These are phyloP conservation scores for Daldinia childiae DNA, from an alignment of 495 filamentous ascomycete species.

Conservation along the genomic window DNA sequence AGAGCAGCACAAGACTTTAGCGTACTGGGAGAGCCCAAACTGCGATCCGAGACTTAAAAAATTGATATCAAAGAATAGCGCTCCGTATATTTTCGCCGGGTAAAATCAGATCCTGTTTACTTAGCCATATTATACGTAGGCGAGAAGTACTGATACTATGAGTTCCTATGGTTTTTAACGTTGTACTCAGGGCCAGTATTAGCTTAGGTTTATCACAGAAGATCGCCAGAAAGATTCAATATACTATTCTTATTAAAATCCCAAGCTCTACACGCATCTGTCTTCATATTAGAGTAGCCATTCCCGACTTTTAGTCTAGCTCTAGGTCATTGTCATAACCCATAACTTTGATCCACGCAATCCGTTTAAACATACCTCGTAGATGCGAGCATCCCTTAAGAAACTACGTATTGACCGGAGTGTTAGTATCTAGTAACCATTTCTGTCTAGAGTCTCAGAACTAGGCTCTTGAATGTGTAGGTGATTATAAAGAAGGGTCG, in stretches of 20 bases:
- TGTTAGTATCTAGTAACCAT: not conserved
- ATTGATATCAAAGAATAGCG: not conserved
- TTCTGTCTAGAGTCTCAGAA: too few species aligned
- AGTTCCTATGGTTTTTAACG: not conserved
- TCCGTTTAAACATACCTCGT: not conserved
- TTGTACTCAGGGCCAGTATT: not conserved
- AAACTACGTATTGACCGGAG: not conserved
- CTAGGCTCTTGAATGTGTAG: too few species aligned
- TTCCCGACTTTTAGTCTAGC: not conserved
- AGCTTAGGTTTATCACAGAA: not conserved
- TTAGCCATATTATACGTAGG: not conserved
- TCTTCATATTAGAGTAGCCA: not conserved
- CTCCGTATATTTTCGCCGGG: not conserved
- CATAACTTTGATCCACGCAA: not conserved
- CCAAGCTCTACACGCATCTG: too few species aligned
- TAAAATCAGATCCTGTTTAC: not conserved
- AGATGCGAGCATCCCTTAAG: too few species aligned
- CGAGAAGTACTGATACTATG: not conserved
- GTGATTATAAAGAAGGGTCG: not conserved
- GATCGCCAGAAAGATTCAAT: not conserved
- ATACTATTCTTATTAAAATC: not conserved
- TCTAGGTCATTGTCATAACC: not conserved
- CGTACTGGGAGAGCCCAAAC: not conserved
- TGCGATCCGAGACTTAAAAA: not conserved
- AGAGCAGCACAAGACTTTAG: not conserved